Evolutionary conservation across 1,284 basidiomycete genomes (phyloP).

Genomic region (Ustilago crameri): DNA sequence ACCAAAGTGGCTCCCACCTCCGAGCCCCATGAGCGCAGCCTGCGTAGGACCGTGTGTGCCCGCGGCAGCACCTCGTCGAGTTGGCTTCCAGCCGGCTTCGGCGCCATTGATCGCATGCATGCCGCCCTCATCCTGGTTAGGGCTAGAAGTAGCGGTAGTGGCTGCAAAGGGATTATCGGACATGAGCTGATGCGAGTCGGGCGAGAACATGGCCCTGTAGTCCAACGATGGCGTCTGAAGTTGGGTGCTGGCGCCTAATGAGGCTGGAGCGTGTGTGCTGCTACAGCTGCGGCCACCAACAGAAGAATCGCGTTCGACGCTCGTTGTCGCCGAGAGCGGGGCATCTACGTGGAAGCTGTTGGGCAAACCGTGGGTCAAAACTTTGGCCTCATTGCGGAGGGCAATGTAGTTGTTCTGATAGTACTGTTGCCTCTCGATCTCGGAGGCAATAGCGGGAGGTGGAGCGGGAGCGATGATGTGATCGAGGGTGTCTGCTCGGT

Average conservation of each 20-base stretch:
- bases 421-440: constrained; percentile 49
- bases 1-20: constrained; percentile 65
- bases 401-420: constrained; percentile 52
- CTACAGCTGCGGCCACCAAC: constrained; percentile 32
- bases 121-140: constrained; percentile 18
- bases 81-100: constrained; percentile 35
- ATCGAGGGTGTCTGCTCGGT: constrained; percentile 49
- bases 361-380: constrained; percentile 32
- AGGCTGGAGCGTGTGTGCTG: constrained; percentile 38
- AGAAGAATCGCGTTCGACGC: constrained; percentile 34
- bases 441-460: constrained; percentile 16
- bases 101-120: constrained; percentile 5
- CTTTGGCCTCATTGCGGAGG: constrained; percentile 42
- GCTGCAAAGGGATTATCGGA: constrained; percentile 36
- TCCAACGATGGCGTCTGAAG: constrained; percentile 51
- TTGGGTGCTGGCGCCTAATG: constrained; percentile 45
- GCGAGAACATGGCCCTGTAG: constrained; percentile 51
- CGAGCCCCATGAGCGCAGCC: constrained; percentile 37
- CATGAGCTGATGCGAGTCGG: constrained; percentile 32
- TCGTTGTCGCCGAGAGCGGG: constrained; percentile 38
- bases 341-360: constrained; percentile 26
- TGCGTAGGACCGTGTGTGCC: constrained; percentile 36
- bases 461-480: constrained; percentile 30
- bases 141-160: constrained; percentile 28
- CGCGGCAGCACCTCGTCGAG: constrained; percentile 22